Evolutionary conservation across 1,284 basidiomycete genomes (phyloP).

Genomic region (Stygiomarasmius scandens): DNA sequence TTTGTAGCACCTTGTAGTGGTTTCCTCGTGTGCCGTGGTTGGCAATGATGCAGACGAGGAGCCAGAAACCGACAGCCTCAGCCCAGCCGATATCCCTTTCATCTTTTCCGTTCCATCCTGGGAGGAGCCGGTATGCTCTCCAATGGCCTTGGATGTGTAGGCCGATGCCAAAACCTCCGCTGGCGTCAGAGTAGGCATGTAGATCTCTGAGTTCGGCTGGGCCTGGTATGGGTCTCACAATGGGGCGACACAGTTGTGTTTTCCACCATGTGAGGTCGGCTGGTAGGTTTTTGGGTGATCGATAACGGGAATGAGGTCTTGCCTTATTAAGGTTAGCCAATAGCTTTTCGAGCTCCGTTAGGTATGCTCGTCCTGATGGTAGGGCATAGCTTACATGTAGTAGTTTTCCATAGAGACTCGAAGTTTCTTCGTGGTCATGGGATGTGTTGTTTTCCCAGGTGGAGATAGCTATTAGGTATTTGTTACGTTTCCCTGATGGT

Average conservation of each 20-base stretch:
- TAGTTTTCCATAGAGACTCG: constrained; percentile 37
- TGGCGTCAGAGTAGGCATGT: constrained; percentile 46
- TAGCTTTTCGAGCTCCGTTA: constrained; percentile 34
- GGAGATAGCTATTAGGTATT: constrained; percentile 26
- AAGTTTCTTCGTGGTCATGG: constrained; percentile 28
- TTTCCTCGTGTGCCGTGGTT: background rate
- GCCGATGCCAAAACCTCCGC: constrained; percentile 39
- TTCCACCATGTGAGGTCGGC: constrained; percentile 44
- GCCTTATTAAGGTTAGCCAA: constrained; percentile 16
- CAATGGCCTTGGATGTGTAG: constrained; percentile 35
- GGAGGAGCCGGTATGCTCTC: constrained; percentile 38
- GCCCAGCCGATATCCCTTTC: constrained; percentile 37
- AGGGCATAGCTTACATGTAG: constrained; percentile 31
- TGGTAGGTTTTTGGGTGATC: background rate
- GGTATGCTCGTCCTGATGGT: constrained; percentile 32
- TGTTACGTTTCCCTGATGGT: constrained; percentile 26
- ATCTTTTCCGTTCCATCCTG: constrained; percentile 31
- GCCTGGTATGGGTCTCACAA: constrained; percentile 30
- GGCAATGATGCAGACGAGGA: constrained; percentile 32
- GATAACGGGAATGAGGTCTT: constrained; percentile 29
- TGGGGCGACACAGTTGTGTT: constrained; percentile 12
- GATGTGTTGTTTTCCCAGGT: constrained; percentile 18
- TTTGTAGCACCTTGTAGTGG: constrained; percentile 21
- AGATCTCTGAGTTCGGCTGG: constrained; percentile 27
- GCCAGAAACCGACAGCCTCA: constrained; percentile 38